Percentiles rank a stretch among this genome's conserved stretches.
These are phyloP conservation scores for Plantago ovata DNA, from an alignment of 257 asterid genomes.

Conservation along the genomic window DNA sequence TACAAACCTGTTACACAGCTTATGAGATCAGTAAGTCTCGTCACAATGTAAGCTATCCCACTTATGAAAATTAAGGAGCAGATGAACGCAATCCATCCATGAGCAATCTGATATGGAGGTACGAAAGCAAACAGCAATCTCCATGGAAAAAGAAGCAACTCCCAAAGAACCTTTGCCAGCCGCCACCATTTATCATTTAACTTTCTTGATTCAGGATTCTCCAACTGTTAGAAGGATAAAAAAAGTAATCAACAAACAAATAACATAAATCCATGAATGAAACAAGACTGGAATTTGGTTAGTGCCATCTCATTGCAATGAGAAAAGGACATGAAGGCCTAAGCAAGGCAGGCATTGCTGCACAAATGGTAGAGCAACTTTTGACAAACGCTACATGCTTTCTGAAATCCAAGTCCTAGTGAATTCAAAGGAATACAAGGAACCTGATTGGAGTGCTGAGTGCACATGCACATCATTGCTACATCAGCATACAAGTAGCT, in stretches of 20 bases:
- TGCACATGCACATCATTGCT: too few species aligned
- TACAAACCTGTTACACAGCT: constrained; percentile 79
- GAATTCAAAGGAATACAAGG: not conserved
- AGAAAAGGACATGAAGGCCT: not conserved
- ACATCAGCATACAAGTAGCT: too few species aligned
- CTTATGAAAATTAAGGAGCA: constrained; percentile 70
- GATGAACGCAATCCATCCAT: constrained; percentile 90
- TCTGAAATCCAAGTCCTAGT: too few species aligned
- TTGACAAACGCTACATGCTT: too few species aligned
- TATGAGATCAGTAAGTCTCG: constrained; percentile 72
- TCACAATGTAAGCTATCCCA: constrained; percentile 80
- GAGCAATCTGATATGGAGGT: constrained; percentile 88
- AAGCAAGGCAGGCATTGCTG: not conserved
- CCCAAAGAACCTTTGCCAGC: constrained; percentile 51
- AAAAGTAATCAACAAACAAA: not conserved
- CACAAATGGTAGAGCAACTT: too few species aligned
- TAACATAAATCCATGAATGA: not conserved
- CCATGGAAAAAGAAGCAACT: constrained; percentile 73
- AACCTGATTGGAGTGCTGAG: too few species aligned
- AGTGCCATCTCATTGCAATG: not conserved
- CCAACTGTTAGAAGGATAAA: constrained; percentile 47
- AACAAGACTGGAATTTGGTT: not conserved
- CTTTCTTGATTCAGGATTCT: constrained; percentile 49
- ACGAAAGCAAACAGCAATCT: constrained; percentile 76
- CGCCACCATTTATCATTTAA: constrained; percentile 31